Conservation (phyloP, 148 eudicot species). For the Talinum fruticosum region DNA sequence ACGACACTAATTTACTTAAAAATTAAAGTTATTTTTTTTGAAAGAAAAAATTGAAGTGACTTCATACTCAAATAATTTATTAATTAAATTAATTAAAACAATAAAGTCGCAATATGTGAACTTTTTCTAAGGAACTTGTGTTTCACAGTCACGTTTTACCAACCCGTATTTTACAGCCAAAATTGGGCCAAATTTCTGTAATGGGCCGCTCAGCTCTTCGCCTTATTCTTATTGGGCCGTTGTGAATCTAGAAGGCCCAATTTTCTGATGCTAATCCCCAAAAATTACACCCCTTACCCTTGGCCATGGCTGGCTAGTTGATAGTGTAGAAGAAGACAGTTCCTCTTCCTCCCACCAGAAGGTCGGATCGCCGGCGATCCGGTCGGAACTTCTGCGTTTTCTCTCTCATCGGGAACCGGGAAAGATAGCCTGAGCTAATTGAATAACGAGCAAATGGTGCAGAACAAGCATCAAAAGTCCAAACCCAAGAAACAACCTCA, state of each 20-base stretch:
- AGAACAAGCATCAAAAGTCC: constrained; percentile 67
- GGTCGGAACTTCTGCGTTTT: not conserved
- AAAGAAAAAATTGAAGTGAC: too few species aligned
- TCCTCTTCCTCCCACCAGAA: not conserved
- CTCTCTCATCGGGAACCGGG: not conserved
- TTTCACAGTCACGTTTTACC: too few species aligned
- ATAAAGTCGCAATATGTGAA: too few species aligned
- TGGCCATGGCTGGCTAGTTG: too few species aligned
- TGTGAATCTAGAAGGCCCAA: not conserved
- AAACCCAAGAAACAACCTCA: constrained; percentile 51
- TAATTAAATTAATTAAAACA: too few species aligned
- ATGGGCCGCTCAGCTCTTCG: not conserved
- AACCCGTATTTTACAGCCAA: too few species aligned
- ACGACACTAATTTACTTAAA: too few species aligned
- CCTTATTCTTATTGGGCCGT: not conserved
- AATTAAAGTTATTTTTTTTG: too few species aligned
- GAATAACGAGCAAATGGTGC: constrained; percentile 40
- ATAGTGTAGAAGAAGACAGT: not conserved
- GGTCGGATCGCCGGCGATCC: not conserved
- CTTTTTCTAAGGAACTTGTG: too few species aligned
- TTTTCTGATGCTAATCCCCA: not conserved
- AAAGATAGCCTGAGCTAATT: not conserved
- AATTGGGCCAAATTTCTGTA: not conserved
- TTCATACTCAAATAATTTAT: too few species aligned
- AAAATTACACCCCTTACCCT: not conserved